Percentiles rank a stretch among this genome's conserved stretches.
Evolutionary conservation across 164 flowering plant genomes (phyloP).

Genomic region (Brasenia schreberi): DNA sequence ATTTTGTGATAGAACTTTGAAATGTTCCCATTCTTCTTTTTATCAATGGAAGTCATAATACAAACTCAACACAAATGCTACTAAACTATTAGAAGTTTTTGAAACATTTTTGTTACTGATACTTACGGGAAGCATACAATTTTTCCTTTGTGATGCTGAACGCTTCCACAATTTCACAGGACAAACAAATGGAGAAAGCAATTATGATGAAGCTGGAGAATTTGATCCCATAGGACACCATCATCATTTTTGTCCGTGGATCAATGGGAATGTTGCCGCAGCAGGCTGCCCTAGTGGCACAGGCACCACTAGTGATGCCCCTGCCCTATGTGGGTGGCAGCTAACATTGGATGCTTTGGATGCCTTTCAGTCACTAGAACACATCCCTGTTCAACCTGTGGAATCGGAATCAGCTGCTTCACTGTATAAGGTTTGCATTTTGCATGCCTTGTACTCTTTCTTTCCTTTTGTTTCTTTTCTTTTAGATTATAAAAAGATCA

Average conservation of each 20-base stretch:
- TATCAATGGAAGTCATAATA: too few relatives aligned
- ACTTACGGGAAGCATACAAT: too few relatives aligned
- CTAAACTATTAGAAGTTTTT: too few relatives aligned
- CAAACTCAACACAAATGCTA: too few relatives aligned
- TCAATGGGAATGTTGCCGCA: conserved; percentile 89
- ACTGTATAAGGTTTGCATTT: conserved; percentile 54
- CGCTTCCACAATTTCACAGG: conserved; percentile 25
- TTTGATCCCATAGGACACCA: conserved; percentile 92
- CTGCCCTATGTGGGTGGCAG: conserved; percentile 92
- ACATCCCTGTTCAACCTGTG: conserved; percentile 48
- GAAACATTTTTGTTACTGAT: too few relatives aligned
- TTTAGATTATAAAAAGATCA: not conserved
- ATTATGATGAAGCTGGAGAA: conserved; percentile 62
- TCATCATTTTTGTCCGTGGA: conserved; percentile 90
- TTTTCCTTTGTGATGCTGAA: not conserved
- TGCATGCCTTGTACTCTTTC: not conserved
- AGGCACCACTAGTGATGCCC: conserved; percentile 26
- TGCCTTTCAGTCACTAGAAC: conserved; percentile 51
- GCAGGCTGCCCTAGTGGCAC: conserved; percentile 75
- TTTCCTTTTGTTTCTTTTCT: not conserved
- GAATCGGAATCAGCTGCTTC: conserved; percentile 97
- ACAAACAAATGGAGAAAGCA: conserved; percentile 79
- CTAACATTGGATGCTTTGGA: conserved; percentile 89
- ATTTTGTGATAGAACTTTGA: too few relatives aligned
- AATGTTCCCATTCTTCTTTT: too few relatives aligned